These are phyloP conservation scores for Phytopythium mirpurense DNA, from an alignment of 352 stramenopile genomes.

Conservation along the genomic window DNA sequence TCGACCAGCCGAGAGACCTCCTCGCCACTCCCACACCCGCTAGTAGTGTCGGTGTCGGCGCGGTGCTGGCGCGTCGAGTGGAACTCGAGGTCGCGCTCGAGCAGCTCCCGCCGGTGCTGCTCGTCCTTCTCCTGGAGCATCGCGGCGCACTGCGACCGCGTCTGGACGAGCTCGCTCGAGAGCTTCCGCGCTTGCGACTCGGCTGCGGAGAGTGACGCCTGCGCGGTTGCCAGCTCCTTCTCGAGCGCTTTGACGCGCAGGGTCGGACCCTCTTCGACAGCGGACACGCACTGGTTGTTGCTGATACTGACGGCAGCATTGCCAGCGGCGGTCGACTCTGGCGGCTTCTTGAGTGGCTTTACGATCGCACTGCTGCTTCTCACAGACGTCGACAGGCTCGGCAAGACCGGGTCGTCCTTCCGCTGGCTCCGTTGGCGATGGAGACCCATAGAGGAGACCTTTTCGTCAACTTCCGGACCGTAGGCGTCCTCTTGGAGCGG, in stretches of 20 bases:
- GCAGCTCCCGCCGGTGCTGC: slow-evolving; percentile 38
- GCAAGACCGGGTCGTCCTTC: background rate
- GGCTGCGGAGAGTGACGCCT: slow-evolving; percentile 15
- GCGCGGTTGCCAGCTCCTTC: slow-evolving; percentile 22
- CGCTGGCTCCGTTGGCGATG: background rate
- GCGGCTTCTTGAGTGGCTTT: background rate
- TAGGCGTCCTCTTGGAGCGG: slow-evolving; percentile 2
- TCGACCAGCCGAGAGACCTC: slow-evolving; percentile 61
- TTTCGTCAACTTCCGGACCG: background rate
- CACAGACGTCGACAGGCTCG: background rate
- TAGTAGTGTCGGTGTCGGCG: background rate
- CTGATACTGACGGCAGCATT: background rate
- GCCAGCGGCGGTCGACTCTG: background rate
- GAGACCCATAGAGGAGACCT: no score
- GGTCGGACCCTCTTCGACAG: slow-evolving; percentile 3
- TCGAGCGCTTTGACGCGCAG: slow-evolving; percentile 11
- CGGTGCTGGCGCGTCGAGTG: slow-evolving; percentile 14
- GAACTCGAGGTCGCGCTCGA: slow-evolving; percentile 41
- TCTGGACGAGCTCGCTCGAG: slow-evolving; percentile 41
- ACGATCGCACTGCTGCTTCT: background rate
- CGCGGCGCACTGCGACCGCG: slow-evolving; percentile 24
- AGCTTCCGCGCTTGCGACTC: slow-evolving; percentile 32
- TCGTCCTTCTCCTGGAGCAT: slow-evolving; percentile 57
- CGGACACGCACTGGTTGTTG: slow-evolving; percentile 1
- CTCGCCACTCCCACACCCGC: slow-evolving; percentile 8